A percentile compares a stretch with the other conserved stretches of the same genome.
Evolutionary conservation across 345 rosid genomes (phyloP).

Genomic region (Hypericum perforatum): DNA sequence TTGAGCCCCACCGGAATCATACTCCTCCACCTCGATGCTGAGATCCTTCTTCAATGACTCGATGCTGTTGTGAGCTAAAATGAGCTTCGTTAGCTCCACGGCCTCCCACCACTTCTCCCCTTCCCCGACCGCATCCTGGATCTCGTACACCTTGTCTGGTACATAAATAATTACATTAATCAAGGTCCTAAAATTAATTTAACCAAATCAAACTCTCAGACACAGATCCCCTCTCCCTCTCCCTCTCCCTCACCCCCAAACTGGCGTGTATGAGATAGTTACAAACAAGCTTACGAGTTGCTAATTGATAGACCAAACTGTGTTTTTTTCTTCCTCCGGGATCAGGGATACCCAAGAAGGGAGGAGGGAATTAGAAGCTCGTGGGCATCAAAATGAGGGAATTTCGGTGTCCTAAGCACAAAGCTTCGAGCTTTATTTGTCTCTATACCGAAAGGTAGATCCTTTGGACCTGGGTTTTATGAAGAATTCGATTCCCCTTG

Average conservation of each 20-base stretch:
- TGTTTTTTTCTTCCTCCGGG: constrained; percentile 3
- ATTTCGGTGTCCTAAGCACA: too few species aligned
- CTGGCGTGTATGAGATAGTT: too few species aligned
- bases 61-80: constrained; percentile 80
- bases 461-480: constrained; percentile 9
- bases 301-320: background rate
- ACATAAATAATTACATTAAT: too few species aligned
- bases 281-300: too few species aligned
- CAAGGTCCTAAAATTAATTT: too few species aligned
- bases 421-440: background rate
- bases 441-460: background rate
- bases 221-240: too few species aligned
- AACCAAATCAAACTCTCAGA: too few species aligned
- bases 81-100: constrained; percentile 84
- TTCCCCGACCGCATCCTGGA: constrained; percentile 50
- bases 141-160: constrained; percentile 60
- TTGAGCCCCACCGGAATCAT: too few species aligned
- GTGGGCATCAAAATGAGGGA: too few species aligned
- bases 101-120: constrained; percentile 98
- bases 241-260: too few species aligned
- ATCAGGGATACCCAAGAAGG: constrained; percentile 8
- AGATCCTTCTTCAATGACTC: constrained; percentile 66
- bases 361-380: too few species aligned
- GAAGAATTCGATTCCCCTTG: constrained; percentile 5
- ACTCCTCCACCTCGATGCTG: too few species aligned